Conservation (phyloP, 768 basidiomycete genomes). For the Mycena albidolilacea region DNA sequence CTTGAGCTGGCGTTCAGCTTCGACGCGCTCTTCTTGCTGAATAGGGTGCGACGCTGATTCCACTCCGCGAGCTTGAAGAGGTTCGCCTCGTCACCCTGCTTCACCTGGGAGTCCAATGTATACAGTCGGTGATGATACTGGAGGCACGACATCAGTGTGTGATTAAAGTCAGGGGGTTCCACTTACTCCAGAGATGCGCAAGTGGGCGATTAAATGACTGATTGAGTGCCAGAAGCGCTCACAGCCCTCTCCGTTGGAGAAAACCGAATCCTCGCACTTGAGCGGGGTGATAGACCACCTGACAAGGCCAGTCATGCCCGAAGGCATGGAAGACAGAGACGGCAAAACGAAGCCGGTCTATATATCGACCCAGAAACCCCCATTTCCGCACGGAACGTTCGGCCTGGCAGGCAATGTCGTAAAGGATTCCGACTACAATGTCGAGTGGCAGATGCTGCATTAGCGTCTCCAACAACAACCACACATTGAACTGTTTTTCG, state of each 20-base stretch:
- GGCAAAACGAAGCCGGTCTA: slow-evolving; percentile 46
- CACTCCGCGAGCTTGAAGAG: slow-evolving; percentile 36
- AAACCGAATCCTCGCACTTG: slow-evolving; percentile 48
- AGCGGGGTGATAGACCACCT: slow-evolving; percentile 55
- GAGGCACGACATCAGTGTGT: background rate
- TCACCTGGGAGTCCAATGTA: slow-evolving; percentile 45
- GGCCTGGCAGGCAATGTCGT: slow-evolving; percentile 57
- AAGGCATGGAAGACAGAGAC: slow-evolving; percentile 58
- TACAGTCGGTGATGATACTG: slow-evolving; percentile 46
- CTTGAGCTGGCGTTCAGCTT: slow-evolving; percentile 13
- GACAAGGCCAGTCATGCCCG: slow-evolving; percentile 58
- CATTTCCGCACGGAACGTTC: slow-evolving; percentile 46
- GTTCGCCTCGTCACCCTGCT: slow-evolving; percentile 35
- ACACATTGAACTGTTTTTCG: slow-evolving; percentile 51
- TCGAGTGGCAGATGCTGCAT: slow-evolving; percentile 50
- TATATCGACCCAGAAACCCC: slow-evolving; percentile 44
- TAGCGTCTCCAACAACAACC: slow-evolving; percentile 49
- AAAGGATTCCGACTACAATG: slow-evolving; percentile 45
- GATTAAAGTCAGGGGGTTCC: background rate
- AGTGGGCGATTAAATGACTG: slow-evolving; percentile 44
- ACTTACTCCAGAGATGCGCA: slow-evolving; percentile 48
- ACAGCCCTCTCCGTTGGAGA: slow-evolving; percentile 49
- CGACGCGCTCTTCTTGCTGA: slow-evolving; percentile 11
- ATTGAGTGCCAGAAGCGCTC: slow-evolving; percentile 52
- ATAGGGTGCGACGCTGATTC: background rate